phyloP scores from a whole-genome alignment of 2,329 filamentous ascomycete genomes.

The Emmonsiellopsis sp. region DNA sequence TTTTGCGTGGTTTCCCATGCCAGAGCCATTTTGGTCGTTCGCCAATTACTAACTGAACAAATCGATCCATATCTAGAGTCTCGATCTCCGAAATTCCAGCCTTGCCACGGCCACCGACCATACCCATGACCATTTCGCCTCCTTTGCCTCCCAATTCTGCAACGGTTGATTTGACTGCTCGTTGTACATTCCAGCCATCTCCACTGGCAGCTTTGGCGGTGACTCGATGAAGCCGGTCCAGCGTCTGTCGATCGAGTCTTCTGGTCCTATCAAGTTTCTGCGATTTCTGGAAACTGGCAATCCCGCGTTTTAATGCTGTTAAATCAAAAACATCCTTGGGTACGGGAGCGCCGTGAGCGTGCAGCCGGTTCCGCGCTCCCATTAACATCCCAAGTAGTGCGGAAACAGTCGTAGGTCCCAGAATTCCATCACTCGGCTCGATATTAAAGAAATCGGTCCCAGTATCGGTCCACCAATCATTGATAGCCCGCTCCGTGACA shows the following conservation, averaged over 20 bases:
- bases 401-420: conserved; percentile 85
- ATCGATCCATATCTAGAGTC: conserved; percentile 78
- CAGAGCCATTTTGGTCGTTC: conserved; percentile 89
- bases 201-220: conserved; percentile 85
- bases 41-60: conserved; percentile 68
- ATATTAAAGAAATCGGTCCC: conserved; percentile 86
- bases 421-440: conserved; percentile 83
- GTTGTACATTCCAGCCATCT: conserved; percentile 85
- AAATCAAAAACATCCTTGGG: conserved; percentile 89
- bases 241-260: conserved; percentile 71
- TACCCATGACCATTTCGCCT: conserved; percentile 91
- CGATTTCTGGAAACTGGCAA: conserved; percentile 81
- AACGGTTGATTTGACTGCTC: conserved; percentile 90
- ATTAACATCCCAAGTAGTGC: conserved; percentile 80
- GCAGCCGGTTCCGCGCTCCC: conserved; percentile 80
- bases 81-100: conserved; percentile 87
- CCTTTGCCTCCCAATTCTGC: conserved; percentile 89
- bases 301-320: conserved; percentile 69
- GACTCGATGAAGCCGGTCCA: conserved; percentile 69
- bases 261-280: conserved; percentile 71
- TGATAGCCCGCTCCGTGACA: conserved; percentile 78
- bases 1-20: conserved; percentile 78
- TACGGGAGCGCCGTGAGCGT: conserved; percentile 74
- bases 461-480: conserved; percentile 93
- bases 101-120: conserved; percentile 79